phyloP scores from a whole-genome alignment of 176 grass and related monocot genomes.

The sorghum (Sorghum bicolor) region Sorghum_bicolor_NCBIv3 NC_012872.2:61590501-61591000 shows the following conservation, averaged over 20 bases:
- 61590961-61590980: constrained; percentile 1
- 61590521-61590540: not conserved
- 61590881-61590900: not conserved
- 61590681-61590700: not conserved
- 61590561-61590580: constrained; percentile 42
- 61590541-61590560: constrained; percentile 6
- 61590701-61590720: not conserved
- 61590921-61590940: constrained; percentile 32
- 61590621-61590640: constrained; percentile 88
- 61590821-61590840: not conserved
- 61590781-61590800: not conserved
- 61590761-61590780: not conserved
- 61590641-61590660: constrained; percentile 66
- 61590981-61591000: not conserved
- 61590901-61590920: constrained; percentile 2
- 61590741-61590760: not conserved
- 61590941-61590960: constrained; percentile 27
- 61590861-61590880: constrained; percentile 10
- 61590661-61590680: constrained; percentile 20
- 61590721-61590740: not conserved
- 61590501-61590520: too few relatives aligned
- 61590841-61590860: constrained; percentile 23
- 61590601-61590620: constrained; percentile 72
- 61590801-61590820: not conserved
- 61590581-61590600: constrained; percentile 56